Conservation (phyloP, 164 flowering plant genomes). For the Liriodendron chinense region DNA sequence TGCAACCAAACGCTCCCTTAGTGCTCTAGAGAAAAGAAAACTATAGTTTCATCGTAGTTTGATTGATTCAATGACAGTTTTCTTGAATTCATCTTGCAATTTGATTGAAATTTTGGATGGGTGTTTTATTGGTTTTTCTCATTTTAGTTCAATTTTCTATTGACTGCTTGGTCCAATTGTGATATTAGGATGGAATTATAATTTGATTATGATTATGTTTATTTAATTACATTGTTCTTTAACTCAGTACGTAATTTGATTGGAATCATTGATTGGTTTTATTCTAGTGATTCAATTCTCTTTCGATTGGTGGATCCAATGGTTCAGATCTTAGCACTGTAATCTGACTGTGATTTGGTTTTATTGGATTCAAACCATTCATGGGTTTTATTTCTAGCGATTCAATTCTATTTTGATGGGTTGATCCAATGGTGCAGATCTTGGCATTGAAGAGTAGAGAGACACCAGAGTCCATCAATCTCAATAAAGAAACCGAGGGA, state of each 20-base stretch:
- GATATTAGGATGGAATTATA: too few relatives aligned
- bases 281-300: neutral
- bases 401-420: slow-evolving; percentile 4
- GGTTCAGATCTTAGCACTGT: too few relatives aligned
- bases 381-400: neutral
- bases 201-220: too few relatives aligned
- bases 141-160: neutral
- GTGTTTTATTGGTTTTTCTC: neutral
- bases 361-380: neutral
- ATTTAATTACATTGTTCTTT: too few relatives aligned
- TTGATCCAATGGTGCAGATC: slow-evolving; percentile 47
- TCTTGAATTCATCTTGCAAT: neutral
- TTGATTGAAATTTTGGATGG: neutral
- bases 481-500: slow-evolving; percentile 93
- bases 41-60: too few relatives aligned
- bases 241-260: too few relatives aligned
- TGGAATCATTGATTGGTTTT: too few relatives aligned
- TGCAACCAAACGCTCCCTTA: neutral
- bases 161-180: too few relatives aligned
- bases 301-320: neutral
- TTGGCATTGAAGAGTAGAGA: slow-evolving; percentile 71
- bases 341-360: neutral
- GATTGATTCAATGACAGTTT: neutral
- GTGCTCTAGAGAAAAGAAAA: too few relatives aligned
- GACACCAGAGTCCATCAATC: slow-evolving; percentile 78